Percentiles rank a stretch among this genome's conserved stretches.
Evolutionary conservation across 2,329 filamentous ascomycete genomes (phyloP).

Genomic region (Seiridium cupressi): DNA sequence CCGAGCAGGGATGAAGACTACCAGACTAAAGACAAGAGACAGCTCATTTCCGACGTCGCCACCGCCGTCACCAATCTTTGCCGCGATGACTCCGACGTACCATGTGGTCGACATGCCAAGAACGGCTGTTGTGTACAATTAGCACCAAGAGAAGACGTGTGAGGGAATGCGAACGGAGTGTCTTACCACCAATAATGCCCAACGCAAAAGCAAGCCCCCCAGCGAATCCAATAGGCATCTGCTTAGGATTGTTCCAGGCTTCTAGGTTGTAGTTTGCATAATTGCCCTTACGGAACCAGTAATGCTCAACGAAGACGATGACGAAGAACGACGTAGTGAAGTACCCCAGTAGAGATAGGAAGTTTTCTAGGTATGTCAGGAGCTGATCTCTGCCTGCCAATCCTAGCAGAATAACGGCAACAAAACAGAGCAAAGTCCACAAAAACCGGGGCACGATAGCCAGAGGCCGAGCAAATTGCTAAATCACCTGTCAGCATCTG

Average conservation of each 20-base stretch:
- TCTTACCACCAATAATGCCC: slow-evolving; percentile 41
- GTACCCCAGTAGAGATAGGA: slow-evolving; percentile 47
- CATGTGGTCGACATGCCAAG: slow-evolving; percentile 60
- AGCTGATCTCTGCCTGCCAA: slow-evolving; percentile 42
- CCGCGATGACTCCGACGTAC: slow-evolving; percentile 46
- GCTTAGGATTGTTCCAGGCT: slow-evolving; percentile 42
- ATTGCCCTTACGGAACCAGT: slow-evolving; percentile 41
- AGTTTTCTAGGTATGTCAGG: slow-evolving; percentile 41
- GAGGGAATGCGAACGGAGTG: slow-evolving; percentile 3
- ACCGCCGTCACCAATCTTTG: slow-evolving; percentile 39
- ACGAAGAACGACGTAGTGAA: slow-evolving; percentile 48
- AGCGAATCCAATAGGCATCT: slow-evolving; percentile 41
- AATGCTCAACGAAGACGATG: slow-evolving; percentile 47
- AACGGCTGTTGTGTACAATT: slow-evolving; percentile 24
- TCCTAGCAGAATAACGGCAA: slow-evolving; percentile 40
- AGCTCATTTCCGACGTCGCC: slow-evolving; percentile 53
- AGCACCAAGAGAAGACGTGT: background rate
- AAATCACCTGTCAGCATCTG: slow-evolving; percentile 4
- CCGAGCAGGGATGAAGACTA: slow-evolving; percentile 45
- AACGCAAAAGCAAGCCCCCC: slow-evolving; percentile 41
- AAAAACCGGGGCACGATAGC: slow-evolving; percentile 42
- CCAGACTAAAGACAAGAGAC: slow-evolving; percentile 45
- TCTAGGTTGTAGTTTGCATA: slow-evolving; percentile 46
- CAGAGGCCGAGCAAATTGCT: slow-evolving; percentile 41
- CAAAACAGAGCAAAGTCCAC: slow-evolving; percentile 45